Evolutionary conservation across 2,329 filamentous ascomycete species (phyloP).

Genomic region (Pseudogymnoascus sp.): DNA sequence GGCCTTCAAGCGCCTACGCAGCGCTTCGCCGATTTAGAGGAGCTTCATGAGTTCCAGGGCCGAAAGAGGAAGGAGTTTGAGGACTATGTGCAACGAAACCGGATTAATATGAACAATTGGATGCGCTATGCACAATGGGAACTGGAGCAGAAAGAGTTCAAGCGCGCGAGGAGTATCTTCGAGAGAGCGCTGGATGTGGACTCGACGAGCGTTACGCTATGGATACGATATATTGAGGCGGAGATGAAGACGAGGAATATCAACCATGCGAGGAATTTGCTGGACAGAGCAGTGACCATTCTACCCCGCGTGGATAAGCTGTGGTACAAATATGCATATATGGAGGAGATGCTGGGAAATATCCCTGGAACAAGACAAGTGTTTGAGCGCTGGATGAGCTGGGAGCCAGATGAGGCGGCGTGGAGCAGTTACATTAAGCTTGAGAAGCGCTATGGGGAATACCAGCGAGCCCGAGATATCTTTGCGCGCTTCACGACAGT

Average conservation of each 20-base stretch:
- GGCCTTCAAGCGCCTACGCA: constrained; percentile 85
- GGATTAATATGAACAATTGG: constrained; percentile 98
- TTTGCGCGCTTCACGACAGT: constrained; percentile 87
- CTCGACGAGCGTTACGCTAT: constrained; percentile 76
- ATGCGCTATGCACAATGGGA: constrained; percentile 97
- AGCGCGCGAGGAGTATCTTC: constrained; percentile 84
- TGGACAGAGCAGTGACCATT: constrained; percentile 91
- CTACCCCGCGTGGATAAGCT: constrained; percentile 89
- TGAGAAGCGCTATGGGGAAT: constrained; percentile 91
- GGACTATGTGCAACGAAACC: constrained; percentile 91
- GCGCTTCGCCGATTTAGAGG: constrained; percentile 91
- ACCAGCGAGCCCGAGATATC: constrained; percentile 80
- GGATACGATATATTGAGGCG: constrained; percentile 89
- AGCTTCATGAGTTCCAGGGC: constrained; percentile 95
- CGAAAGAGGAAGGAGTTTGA: constrained; percentile 95
- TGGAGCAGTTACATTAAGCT: constrained; percentile 97
- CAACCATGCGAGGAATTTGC: constrained; percentile 89
- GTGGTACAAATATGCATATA: constrained; percentile 99
- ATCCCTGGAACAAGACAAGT: constrained; percentile 86
- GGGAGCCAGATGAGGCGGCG: constrained; percentile 92
- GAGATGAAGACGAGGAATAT: constrained; percentile 96
- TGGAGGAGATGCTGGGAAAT: constrained; percentile 96
- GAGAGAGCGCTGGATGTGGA: constrained; percentile 92
- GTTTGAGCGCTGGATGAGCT: constrained; percentile 97
- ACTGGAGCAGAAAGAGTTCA: constrained; percentile 95